Evolutionary conservation across 2,329 filamentous ascomycete genomes (phyloP).

Genomic region (Stemphylium lycopersici): DNA sequence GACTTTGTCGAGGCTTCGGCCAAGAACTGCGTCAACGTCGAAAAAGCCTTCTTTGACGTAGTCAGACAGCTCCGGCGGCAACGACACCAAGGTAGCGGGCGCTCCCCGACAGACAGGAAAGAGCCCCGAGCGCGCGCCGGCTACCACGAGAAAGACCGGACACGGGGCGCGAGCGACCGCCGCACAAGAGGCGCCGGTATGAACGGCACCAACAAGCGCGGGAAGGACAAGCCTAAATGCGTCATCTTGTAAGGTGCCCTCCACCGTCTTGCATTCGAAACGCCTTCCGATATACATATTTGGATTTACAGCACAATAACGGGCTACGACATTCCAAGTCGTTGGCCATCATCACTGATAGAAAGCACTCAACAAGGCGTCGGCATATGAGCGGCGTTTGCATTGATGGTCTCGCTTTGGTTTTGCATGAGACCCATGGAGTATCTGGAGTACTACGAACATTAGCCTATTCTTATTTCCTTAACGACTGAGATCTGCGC

Average conservation of each 20-base stretch:
- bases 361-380: conserved; percentile 40
- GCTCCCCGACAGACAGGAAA: conserved; percentile 24
- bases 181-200: conserved; percentile 21
- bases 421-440: conserved; percentile 41
- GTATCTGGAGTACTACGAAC: conserved; percentile 37
- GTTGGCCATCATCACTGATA: conserved; percentile 36
- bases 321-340: conserved; percentile 34
- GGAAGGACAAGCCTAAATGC: conserved; percentile 43
- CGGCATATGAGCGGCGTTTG: conserved; percentile 48
- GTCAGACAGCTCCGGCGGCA: conserved; percentile 88
- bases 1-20: conserved; percentile 97
- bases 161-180: conserved; percentile 19
- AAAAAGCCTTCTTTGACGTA: conserved; percentile 98
- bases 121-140: conserved; percentile 18
- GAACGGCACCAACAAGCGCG: conserved; percentile 17
- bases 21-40: conserved; percentile 98
- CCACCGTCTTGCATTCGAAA: conserved; percentile 9
- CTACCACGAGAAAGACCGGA: conserved; percentile 27
- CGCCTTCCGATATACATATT: conserved; percentile 27
- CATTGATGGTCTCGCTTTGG: conserved; percentile 37
- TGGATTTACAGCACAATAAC: conserved; percentile 34
- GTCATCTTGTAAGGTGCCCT: conserved; percentile 38
- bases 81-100: conserved; percentile 59
- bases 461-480: conserved; percentile 23
- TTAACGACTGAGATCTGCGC: conserved; percentile 20